Conservation (phyloP, 192 early-diverging fungal genomes). For the Linnemannia zychae region DNA sequence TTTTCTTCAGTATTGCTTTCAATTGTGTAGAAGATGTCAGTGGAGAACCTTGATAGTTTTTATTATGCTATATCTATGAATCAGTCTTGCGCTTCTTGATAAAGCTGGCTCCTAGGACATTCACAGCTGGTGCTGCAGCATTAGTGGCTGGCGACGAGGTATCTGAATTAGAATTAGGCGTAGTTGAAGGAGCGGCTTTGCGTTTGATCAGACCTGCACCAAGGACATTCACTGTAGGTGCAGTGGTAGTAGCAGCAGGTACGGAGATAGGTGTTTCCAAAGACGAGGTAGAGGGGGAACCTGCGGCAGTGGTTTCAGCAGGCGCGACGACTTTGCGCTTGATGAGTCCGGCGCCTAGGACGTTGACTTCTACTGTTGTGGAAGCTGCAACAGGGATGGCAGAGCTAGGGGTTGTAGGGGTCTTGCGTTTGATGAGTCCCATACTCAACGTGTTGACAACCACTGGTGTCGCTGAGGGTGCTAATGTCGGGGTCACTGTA, state of each 20-base stretch:
- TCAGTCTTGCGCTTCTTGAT: conserved; percentile 35
- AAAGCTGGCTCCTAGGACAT: conserved; percentile 17
- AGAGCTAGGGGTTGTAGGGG: neutral
- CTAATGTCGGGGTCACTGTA: no score
- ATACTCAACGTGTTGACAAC: conserved; percentile 11
- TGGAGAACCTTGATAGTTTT: neutral
- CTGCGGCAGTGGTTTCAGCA: neutral
- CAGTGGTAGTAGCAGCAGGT: neutral
- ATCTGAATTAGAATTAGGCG: neutral
- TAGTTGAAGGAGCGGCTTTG: conserved; percentile 13
- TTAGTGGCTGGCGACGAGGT: no score
- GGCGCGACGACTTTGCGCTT: conserved; percentile 1
- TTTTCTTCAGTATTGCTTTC: neutral
- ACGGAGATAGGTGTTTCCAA: neutral
- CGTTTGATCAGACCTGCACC: conserved; percentile 24
- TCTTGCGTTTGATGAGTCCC: conserved; percentile 42
- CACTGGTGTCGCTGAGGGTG: neutral
- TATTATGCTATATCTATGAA: conserved; percentile 6
- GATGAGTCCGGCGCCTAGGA: conserved; percentile 17
- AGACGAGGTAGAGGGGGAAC: neutral
- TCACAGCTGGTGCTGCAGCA: conserved; percentile 9
- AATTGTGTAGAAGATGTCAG: no score
- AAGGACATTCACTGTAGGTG: conserved; percentile 16
- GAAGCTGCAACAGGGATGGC: neutral
- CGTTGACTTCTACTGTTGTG: no score